Evolutionary conservation across 306 rosid species (phyloP), one percentile per base, ranked within the genome.

Genomic region (Cucurbita argyrosperma): DNA sequence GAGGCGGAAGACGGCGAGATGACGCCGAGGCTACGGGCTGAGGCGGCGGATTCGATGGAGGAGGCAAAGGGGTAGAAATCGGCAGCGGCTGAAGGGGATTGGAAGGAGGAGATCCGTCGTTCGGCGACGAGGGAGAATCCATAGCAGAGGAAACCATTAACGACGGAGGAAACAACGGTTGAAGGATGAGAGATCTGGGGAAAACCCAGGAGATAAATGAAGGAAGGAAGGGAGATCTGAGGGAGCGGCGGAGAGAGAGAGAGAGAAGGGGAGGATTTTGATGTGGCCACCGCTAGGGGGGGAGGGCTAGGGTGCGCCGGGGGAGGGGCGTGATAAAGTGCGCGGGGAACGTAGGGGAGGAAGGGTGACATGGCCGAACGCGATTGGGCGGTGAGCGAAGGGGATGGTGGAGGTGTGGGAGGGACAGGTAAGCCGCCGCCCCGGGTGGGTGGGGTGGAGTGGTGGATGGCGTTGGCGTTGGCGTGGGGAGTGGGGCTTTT

Each of bases 1-100:
- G 98, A 5, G 97, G 97, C 0, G 97, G 98, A 1, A 90, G 90
- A 23, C 98, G 96, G 6, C 98, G 94, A 40, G 89, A 85, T 15
- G 87, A 55, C 4, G 96, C 60, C 23, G 90, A 47, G 35, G 35
- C 35, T 30, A 3, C 35, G 21, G 83, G 7, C 0, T 84, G 81
- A 0, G 84, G 56, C 0, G 85, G 80, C 13, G 54, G 61, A 3
- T 40, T 69, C 18, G 65, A 77, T 0, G 71, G 61, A 21, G 66
- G 38, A 78, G 14, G 80, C 2, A 91, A 85, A 6, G 91, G 79
- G 13, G 52, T 19, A 1, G 73, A 10, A 15, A 68, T 53, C 10
- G 73, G 8, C 1, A 89, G 80, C 7, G 79, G 76, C 42, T 78
- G 86, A 0, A 82, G 89, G 0, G 79, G 86, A 18, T 73, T 78